Evolutionary conservation across 2,329 filamentous ascomycete genomes (phyloP).

Genomic region (Thielaviopsis ethacetica): DNA sequence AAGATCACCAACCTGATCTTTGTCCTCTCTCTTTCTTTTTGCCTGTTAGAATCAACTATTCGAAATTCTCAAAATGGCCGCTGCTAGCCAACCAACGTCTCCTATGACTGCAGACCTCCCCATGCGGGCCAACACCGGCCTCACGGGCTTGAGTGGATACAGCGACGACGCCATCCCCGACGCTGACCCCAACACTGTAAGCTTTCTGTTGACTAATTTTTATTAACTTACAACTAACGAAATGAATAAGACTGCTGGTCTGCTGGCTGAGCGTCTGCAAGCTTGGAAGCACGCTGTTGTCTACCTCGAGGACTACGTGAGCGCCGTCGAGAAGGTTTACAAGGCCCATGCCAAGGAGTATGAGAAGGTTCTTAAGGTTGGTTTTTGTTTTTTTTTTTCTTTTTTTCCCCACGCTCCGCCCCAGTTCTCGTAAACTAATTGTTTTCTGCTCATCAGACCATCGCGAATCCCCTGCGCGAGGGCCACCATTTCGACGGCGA

Average conservation of each 20-base stretch:
- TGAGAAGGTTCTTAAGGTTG: conserved; percentile 74
- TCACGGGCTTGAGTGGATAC: conserved; percentile 21
- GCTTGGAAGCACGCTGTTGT: conserved; percentile 93
- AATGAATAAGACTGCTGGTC: conserved; percentile 45
- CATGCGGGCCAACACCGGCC: conserved; percentile 6
- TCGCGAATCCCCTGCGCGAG: conserved; percentile 72
- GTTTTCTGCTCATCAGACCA: conserved; percentile 36
- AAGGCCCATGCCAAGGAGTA: conserved; percentile 82
- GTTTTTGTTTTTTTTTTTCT: conserved; percentile 24
- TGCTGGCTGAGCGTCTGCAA: conserved; percentile 74
- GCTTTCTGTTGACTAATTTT: conserved; percentile 15
- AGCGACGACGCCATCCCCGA: conserved; percentile 44
- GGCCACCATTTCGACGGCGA: conserved; percentile 86
- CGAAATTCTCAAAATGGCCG: conserved; percentile 4
- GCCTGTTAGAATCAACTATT: conserved; percentile 8
- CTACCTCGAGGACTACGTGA: conserved; percentile 82
- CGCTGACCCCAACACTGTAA: conserved; percentile 39
- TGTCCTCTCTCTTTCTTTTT: conserved; percentile 5
- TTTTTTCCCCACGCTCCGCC: too few species aligned
- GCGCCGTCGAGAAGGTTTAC: conserved; percentile 71
- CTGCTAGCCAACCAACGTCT: conserved; percentile 2
- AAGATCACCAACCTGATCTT: not conserved
- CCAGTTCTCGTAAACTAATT: not conserved
- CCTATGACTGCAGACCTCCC: conserved; percentile 4
- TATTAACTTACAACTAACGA: not conserved